These are phyloP conservation scores for Solanum pennellii DNA, from an alignment of 257 asterid genomes.

Conservation along the genomic window DNA sequence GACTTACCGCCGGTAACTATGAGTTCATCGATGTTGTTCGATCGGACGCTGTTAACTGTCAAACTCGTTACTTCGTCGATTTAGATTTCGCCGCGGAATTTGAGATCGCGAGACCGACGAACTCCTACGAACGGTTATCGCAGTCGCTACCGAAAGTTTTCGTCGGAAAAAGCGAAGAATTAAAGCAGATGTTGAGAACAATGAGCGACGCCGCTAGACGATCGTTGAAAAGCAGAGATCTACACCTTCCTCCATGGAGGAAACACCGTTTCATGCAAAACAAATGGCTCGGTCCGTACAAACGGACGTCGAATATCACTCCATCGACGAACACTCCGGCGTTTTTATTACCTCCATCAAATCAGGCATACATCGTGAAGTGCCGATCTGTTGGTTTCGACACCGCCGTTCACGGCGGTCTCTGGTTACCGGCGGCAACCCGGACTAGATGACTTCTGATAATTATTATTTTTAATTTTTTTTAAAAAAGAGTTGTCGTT, in stretches of 20 bases:
- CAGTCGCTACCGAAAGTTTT: conserved; percentile 35
- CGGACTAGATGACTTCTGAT: background rate
- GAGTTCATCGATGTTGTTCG: conserved; percentile 63
- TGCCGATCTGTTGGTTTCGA: conserved; percentile 2
- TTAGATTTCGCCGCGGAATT: conserved; percentile 62
- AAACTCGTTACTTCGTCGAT: conserved; percentile 42
- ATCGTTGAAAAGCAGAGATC: conserved; percentile 47
- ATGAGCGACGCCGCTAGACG: conserved; percentile 52
- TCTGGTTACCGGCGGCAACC: background rate
- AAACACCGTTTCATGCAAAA: conserved; percentile 75
- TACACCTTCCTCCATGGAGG: conserved; percentile 80
- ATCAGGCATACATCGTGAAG: background rate
- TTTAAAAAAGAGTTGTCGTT: background rate
- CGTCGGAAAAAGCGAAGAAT: conserved; percentile 42
- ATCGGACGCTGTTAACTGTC: conserved; percentile 4
- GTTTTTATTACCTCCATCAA: background rate
- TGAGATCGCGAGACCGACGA: conserved; percentile 66
- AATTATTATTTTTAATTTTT: background rate
- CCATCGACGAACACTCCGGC: background rate
- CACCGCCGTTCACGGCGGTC: background rate
- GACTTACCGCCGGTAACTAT: conserved; percentile 55
- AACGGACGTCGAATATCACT: conserved; percentile 21
- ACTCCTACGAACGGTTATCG: conserved; percentile 22
- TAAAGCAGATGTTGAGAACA: conserved; percentile 44
- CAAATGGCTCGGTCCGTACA: conserved; percentile 65